Evolutionary conservation across 208 protist genomes (phyloP).

Genomic region (Angomonas ambiguus): DNA sequence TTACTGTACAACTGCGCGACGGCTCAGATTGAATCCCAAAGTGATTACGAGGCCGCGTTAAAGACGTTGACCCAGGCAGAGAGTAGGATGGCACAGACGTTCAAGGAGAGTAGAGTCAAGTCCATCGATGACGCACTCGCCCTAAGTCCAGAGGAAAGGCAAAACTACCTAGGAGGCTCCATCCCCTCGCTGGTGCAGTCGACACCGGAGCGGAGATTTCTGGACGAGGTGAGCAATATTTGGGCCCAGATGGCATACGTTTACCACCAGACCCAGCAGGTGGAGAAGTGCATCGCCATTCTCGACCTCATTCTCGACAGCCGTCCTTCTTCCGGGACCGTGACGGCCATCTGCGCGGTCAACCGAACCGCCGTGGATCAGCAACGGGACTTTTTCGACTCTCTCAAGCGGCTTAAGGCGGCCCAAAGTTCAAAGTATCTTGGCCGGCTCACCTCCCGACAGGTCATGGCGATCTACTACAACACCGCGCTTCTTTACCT

Average conservation of each 20-base stretch:
- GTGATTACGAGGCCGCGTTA: constrained; percentile 40
- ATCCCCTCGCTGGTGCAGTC: neutral
- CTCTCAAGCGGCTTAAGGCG: constrained; percentile 53
- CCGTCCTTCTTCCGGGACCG: constrained; percentile 57
- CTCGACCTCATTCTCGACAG: constrained; percentile 47
- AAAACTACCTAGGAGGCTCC: constrained; percentile 1
- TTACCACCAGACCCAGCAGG: constrained; percentile 34
- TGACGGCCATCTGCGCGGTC: constrained; percentile 59
- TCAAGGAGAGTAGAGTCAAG: constrained; percentile 36
- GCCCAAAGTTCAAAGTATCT: constrained; percentile 57
- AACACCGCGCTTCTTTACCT: constrained; percentile 83
- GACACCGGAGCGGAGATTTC: constrained; percentile 61
- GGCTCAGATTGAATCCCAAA: constrained; percentile 54
- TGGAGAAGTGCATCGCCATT: constrained; percentile 39
- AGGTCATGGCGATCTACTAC: constrained; percentile 74
- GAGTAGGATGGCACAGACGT: constrained; percentile 33
- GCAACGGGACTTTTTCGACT: constrained; percentile 71
- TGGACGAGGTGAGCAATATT: constrained; percentile 68
- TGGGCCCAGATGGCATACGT: constrained; percentile 85
- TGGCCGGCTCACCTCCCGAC: constrained; percentile 51
- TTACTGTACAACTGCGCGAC: constrained; percentile 77
- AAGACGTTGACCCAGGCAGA: constrained; percentile 66
- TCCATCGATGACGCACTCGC: constrained; percentile 47
- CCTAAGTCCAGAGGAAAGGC: constrained; percentile 23
- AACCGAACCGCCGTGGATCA: constrained; percentile 65